These are phyloP conservation scores for Pogostemon cablin DNA, from an alignment of 257 asterid species.

Conservation along the genomic window DNA sequence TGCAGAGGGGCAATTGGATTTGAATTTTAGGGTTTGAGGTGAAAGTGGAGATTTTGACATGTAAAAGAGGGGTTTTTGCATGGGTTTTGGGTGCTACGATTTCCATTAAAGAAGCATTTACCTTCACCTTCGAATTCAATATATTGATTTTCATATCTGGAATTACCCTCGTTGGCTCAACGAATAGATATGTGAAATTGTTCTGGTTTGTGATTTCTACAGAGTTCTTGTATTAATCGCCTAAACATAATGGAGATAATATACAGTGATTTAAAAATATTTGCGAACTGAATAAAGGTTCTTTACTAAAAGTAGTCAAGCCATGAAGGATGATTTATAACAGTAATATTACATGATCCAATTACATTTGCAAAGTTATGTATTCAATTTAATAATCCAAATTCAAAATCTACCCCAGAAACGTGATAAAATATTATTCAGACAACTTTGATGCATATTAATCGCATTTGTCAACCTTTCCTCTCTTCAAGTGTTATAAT, in stretches of 20 bases:
- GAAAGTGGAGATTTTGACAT: background rate
- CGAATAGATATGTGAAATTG: no score
- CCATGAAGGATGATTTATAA: no score
- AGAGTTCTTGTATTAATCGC: no score
- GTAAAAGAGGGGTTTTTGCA: conserved; percentile 24
- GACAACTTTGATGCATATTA: no score
- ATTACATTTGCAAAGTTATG: background rate
- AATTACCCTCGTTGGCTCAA: no score
- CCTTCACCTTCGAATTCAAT: background rate
- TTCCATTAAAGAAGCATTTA: conserved; percentile 28
- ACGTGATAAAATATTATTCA: background rate
- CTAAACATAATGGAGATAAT: no score
- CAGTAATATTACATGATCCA: background rate
- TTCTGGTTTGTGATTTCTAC: no score
- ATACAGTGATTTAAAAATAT: background rate
- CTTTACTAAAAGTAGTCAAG: no score
- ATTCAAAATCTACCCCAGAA: background rate
- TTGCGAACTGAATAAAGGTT: no score
- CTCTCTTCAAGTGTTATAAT: background rate
- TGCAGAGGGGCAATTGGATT: conserved; percentile 47
- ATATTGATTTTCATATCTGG: no score
- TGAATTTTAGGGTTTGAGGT: conserved; percentile 42
- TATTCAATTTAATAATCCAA: background rate
- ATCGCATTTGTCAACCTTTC: no score
- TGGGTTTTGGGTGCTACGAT: conserved; percentile 22